Percentiles rank a stretch among this genome's conserved stretches.
These are phyloP conservation scores for Penicillium longicatenatum DNA, from an alignment of 495 filamentous ascomycete species.

Conservation along the genomic window DNA sequence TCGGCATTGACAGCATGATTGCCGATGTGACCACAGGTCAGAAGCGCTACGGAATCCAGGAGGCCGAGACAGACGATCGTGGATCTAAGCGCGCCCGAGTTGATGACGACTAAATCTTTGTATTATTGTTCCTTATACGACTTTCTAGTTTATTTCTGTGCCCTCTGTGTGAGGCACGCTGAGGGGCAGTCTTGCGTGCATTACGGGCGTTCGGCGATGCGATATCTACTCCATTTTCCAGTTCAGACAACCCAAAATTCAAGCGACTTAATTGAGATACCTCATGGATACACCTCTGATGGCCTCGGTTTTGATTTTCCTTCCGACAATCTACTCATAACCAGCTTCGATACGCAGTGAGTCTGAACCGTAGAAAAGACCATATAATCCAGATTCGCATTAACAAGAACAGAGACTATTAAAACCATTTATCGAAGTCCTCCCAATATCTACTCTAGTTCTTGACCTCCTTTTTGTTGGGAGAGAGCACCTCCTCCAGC, in stretches of 20 bases:
- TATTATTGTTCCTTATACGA: slow-evolving; percentile 15
- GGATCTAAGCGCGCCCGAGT: slow-evolving; percentile 76
- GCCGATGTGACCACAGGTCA: slow-evolving; percentile 70
- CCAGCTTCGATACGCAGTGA: background rate
- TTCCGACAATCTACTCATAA: background rate
- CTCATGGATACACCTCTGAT: background rate
- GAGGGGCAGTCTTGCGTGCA: slow-evolving; percentile 19
- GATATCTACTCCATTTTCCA: slow-evolving; percentile 2
- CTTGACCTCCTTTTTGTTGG: slow-evolving; percentile 23
- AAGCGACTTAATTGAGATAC: slow-evolving; percentile 5
- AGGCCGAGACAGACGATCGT: slow-evolving; percentile 59
- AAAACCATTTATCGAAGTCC: background rate
- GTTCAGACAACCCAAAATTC: slow-evolving; percentile 6
- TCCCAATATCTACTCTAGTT: slow-evolving; percentile 18
- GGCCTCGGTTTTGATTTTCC: background rate
- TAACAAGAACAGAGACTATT: slow-evolving; percentile 1
- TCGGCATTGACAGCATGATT: slow-evolving; percentile 92
- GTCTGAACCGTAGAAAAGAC: background rate
- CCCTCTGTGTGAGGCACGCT: background rate
- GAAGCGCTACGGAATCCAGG: slow-evolving; percentile 86
- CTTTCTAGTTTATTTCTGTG: slow-evolving; percentile 2
- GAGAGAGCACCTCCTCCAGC: slow-evolving; percentile 39
- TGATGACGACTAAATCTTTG: slow-evolving; percentile 62
- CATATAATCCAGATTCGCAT: background rate
- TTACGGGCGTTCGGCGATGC: slow-evolving; percentile 32